These are phyloP conservation scores for Ciborinia camelliae DNA, from an alignment of 2,329 filamentous ascomycete species.

Conservation along the genomic window DNA sequence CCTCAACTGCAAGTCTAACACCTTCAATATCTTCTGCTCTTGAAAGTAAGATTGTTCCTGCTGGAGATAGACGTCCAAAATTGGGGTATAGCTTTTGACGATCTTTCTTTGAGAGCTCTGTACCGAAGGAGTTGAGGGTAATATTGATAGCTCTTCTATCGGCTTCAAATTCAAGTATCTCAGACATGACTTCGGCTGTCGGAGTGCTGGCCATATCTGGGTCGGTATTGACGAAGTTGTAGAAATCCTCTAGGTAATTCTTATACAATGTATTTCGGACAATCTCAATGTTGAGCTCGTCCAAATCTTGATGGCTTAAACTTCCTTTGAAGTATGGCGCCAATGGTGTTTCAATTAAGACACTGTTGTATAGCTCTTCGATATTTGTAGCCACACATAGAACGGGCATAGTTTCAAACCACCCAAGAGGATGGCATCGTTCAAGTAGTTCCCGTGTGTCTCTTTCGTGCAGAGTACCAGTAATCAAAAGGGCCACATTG, in stretches of 20 bases:
- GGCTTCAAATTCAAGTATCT: constrained; percentile 94
- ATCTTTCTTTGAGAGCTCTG: constrained; percentile 88
- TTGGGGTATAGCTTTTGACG: constrained; percentile 93
- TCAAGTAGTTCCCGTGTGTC: constrained; percentile 94
- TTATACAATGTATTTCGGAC: constrained; percentile 98
- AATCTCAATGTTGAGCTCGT: constrained; percentile 99
- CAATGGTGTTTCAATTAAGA: constrained; percentile 92
- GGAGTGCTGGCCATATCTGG: constrained; percentile 83
- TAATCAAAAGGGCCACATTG: constrained; percentile 96
- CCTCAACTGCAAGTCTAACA: constrained; percentile 89
- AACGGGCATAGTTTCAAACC: constrained; percentile 99
- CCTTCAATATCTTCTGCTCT: constrained; percentile 93
- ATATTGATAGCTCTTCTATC: constrained; percentile 98
- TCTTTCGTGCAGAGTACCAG: constrained; percentile 92
- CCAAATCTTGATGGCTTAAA: constrained; percentile 90
- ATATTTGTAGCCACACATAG: constrained; percentile 98
- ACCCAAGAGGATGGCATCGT: constrained; percentile 92
- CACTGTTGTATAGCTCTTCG: constrained; percentile 97
- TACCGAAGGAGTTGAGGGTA: constrained; percentile 97
- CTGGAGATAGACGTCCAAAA: constrained; percentile 88
- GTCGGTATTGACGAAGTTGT: constrained; percentile 88
- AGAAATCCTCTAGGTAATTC: constrained; percentile 98
- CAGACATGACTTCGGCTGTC: constrained; percentile 90
- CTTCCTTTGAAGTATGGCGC: constrained; percentile 97
- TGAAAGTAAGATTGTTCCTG: constrained; percentile 91